phyloP scores from a whole-genome alignment of 192 early-diverging fungal species.

The Coemansia sp. region DNA sequence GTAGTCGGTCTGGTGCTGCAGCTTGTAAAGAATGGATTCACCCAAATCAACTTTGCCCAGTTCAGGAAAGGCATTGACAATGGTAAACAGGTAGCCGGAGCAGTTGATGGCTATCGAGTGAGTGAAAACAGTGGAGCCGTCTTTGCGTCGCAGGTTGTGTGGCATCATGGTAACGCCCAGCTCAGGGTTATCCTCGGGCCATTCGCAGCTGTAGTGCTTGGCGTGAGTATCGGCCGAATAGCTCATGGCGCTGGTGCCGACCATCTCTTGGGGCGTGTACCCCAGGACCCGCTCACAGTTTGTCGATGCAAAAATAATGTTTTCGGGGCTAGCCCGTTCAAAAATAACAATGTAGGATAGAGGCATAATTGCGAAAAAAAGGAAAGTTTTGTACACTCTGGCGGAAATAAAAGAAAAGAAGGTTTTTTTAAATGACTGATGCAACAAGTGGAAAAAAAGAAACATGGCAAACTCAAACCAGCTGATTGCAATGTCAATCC shows the following conservation, averaged over 20 bases:
- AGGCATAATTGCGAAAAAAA: slow-evolving; percentile 24
- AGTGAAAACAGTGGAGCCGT: slow-evolving; percentile 18
- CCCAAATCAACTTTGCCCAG: slow-evolving; percentile 27
- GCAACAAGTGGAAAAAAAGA: no score
- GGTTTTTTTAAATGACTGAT: no score
- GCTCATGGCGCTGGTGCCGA: slow-evolving; percentile 36
- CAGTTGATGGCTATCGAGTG: slow-evolving; percentile 44
- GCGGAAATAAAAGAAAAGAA: no score
- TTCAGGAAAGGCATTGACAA: slow-evolving; percentile 31
- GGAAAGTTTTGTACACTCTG: neutral
- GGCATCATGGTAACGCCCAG: slow-evolving; percentile 45
- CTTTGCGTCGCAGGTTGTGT: slow-evolving; percentile 29
- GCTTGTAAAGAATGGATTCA: slow-evolving; percentile 37
- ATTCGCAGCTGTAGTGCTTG: slow-evolving; percentile 47
- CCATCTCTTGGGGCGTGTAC: slow-evolving; percentile 40
- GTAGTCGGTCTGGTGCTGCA: slow-evolving; percentile 35
- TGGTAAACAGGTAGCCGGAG: slow-evolving; percentile 34
- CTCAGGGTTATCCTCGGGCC: slow-evolving; percentile 48
- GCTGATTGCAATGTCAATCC: no score
- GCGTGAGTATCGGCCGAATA: slow-evolving; percentile 41
- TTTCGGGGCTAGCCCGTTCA: slow-evolving; percentile 32
- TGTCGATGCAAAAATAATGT: slow-evolving; percentile 37
- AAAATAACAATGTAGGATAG: slow-evolving; percentile 33
- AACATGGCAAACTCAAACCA: no score
- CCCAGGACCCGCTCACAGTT: slow-evolving; percentile 31